These are phyloP conservation scores for Paxillus involutus DNA, from an alignment of 768 basidiomycete genomes.

Conservation along the genomic window DNA sequence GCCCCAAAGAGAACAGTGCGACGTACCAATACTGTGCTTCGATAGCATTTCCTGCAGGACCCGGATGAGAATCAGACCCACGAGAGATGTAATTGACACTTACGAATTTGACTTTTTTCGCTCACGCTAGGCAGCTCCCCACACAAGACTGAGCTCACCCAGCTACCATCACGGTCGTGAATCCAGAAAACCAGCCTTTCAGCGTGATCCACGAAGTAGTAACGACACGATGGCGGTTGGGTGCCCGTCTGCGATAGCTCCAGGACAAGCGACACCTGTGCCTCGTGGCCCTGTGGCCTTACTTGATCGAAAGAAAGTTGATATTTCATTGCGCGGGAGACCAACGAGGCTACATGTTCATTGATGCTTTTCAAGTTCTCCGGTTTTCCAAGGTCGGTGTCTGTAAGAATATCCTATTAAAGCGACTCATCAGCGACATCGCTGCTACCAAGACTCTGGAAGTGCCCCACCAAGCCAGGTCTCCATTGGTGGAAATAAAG, in stretches of 20 bases:
- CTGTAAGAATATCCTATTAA: background rate
- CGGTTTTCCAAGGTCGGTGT: background rate
- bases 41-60: background rate
- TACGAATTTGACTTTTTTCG: conserved; percentile 1
- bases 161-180: background rate
- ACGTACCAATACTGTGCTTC: conserved; percentile 6
- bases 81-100: background rate
- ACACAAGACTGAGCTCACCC: background rate
- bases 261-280: background rate
- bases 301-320: background rate
- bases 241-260: background rate
- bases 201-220: conserved; percentile 5
- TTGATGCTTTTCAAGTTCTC: background rate
- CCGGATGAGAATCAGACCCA: background rate
- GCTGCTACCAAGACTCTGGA: background rate
- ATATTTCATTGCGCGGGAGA: background rate
- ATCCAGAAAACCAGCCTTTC: background rate
- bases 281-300: background rate
- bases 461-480: background rate
- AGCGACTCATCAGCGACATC: background rate
- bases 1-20: background rate
- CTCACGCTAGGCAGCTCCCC: background rate
- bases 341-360: background rate
- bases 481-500: background rate
- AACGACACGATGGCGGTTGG: background rate